phyloP scores from a whole-genome alignment of 129 eudicot genomes.

The Flaveria sonorensis region DNA sequence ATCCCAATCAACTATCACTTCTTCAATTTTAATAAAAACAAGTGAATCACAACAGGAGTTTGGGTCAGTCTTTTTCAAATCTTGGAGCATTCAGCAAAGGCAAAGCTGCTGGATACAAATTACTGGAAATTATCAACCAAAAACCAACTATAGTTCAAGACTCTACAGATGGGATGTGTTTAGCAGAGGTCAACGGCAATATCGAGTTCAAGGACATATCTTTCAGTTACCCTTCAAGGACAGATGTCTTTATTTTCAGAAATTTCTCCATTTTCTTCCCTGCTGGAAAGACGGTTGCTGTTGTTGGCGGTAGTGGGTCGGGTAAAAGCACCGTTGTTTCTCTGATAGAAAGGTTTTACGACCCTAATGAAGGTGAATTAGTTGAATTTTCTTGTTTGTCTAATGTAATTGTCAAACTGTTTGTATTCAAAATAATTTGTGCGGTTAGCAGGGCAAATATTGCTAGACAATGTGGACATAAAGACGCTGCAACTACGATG shows the following conservation, averaged over 20 bases:
- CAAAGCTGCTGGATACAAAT: slow-evolving; percentile 90
- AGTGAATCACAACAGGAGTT: slow-evolving; percentile 66
- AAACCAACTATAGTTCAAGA: slow-evolving; percentile 86
- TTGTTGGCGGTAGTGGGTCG: slow-evolving; percentile 98
- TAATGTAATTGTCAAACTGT: neutral
- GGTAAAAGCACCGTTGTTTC: slow-evolving; percentile 98
- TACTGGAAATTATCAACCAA: slow-evolving; percentile 84
- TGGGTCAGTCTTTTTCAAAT: slow-evolving; percentile 97
- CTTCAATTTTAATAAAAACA: slow-evolving; percentile 11
- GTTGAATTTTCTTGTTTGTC: neutral
- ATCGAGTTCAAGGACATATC: slow-evolving; percentile 84
- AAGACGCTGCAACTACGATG: slow-evolving; percentile 76
- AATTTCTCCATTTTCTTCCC: slow-evolving; percentile 88
- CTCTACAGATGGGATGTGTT: slow-evolving; percentile 60
- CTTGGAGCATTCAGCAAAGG: slow-evolving; percentile 99
- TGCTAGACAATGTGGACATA: slow-evolving; percentile 84
- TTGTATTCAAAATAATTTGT: neutral
- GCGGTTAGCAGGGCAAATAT: slow-evolving; percentile 66
- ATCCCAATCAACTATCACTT: neutral
- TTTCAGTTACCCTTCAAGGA: slow-evolving; percentile 95
- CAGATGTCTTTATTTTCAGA: slow-evolving; percentile 84
- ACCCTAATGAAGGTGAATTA: slow-evolving; percentile 81
- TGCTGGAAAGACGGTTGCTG: slow-evolving; percentile 96
- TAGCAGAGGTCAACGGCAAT: slow-evolving; percentile 73
- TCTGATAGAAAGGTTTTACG: slow-evolving; percentile 88